Evolutionary conservation across 768 basidiomycete genomes (phyloP).

Genomic region (Chiua virens): DNA sequence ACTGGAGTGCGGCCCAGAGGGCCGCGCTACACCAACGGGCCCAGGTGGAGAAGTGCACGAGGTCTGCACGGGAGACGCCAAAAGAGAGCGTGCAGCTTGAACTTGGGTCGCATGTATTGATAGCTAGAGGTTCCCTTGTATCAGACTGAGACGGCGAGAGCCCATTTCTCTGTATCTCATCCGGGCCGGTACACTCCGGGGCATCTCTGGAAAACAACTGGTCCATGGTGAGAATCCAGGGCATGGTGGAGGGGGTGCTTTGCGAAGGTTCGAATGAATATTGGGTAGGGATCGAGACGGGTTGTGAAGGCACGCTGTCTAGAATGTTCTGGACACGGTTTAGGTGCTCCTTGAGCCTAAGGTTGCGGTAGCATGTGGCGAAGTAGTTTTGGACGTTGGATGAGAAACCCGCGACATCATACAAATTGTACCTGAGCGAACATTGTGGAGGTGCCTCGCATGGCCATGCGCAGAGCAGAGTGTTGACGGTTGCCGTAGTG

Average conservation of each 20-base stretch:
- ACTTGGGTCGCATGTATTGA: too few species aligned
- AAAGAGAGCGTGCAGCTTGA: too few species aligned
- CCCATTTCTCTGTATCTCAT: too few species aligned
- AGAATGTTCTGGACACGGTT: constrained; percentile 9
- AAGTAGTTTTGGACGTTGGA: constrained; percentile 5
- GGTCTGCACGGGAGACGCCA: too few species aligned
- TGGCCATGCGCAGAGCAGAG: constrained; percentile 19
- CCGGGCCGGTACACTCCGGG: too few species aligned
- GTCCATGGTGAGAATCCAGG: not conserved
- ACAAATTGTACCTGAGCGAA: not conserved
- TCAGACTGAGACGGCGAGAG: too few species aligned
- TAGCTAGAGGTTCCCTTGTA: too few species aligned
- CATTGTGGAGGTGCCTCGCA: constrained; percentile 8
- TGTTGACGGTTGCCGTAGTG: not conserved
- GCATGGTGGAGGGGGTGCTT: not conserved
- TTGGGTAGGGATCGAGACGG: not conserved
- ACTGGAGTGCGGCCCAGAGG: too few species aligned
- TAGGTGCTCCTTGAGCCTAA: constrained; percentile 13
- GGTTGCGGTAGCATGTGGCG: constrained; percentile 15
- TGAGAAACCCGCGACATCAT: constrained; percentile 5
- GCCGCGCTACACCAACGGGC: too few species aligned
- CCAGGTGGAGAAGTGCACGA: too few species aligned
- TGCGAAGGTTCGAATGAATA: constrained; percentile 8
- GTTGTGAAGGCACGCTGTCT: not conserved
- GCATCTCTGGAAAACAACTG: constrained; percentile 6